These are phyloP conservation scores for Crucibulum cyathiforme DNA, from an alignment of 1,284 basidiomycete species.

Conservation along the genomic window DNA sequence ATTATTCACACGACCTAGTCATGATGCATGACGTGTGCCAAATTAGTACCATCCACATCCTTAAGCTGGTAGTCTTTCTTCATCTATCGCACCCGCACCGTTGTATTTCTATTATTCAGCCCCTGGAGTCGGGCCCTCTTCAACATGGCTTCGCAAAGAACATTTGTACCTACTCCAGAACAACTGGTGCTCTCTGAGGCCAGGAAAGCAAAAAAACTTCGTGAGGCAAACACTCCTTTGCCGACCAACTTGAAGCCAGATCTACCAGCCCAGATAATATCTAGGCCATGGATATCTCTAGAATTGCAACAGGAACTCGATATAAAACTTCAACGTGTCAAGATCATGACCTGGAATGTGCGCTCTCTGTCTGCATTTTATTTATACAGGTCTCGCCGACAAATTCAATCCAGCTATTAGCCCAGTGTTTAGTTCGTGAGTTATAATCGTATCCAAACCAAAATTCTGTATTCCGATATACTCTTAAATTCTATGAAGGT, in stretches of 20 bases:
- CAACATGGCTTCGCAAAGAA: conserved; percentile 6
- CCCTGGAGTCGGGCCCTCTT: not conserved
- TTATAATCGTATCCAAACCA: conserved; percentile 17
- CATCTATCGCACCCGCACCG: not conserved
- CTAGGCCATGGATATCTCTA: conserved; percentile 61
- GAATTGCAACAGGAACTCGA: conserved; percentile 9
- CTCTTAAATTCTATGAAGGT: conserved; percentile 49
- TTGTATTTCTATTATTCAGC: not conserved
- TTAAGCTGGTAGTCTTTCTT: too few relatives aligned
- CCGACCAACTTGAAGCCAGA: too few relatives aligned
- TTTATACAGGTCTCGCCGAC: not conserved
- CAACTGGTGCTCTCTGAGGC: conserved; percentile 61
- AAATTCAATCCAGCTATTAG: conserved; percentile 60
- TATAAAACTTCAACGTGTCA: conserved; percentile 38
- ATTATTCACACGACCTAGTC: too few relatives aligned
- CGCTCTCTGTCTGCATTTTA: conserved; percentile 33
- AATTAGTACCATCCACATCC: too few relatives aligned
- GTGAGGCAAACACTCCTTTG: conserved; percentile 3
- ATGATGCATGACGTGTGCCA: too few relatives aligned
- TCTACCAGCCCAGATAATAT: not conserved
- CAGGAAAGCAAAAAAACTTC: conserved; percentile 56
- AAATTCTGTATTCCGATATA: not conserved
- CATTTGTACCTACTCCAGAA: conserved; percentile 52
- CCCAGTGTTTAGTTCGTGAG: conserved; percentile 80
- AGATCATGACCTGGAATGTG: conserved; percentile 82